Evolutionary conservation across 139 green algal genomes (phyloP).

Genomic region (Coelastrella sp.): DNA sequence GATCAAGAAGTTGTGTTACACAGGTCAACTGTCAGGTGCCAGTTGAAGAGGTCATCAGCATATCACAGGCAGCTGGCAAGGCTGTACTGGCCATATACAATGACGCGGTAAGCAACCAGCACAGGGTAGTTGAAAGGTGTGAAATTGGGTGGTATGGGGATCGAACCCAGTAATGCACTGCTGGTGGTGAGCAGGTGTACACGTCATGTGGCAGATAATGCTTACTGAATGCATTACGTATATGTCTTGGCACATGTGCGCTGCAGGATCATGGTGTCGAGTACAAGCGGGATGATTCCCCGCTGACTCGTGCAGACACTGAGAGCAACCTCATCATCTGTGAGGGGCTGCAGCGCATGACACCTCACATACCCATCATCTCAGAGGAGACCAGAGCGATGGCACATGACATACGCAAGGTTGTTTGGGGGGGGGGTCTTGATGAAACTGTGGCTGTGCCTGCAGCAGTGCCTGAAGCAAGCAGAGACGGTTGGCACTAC

Average conservation of each 20-base stretch:
- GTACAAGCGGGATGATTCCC: constrained; percentile 81
- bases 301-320: constrained; percentile 82
- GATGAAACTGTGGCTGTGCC: no score
- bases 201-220: no score
- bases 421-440: constrained; percentile 39
- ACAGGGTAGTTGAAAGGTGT: no score
- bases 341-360: constrained; percentile 59
- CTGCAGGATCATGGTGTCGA: constrained; percentile 73
- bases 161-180: no score
- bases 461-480: neutral
- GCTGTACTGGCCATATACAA: constrained; percentile 87
- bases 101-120: constrained; percentile 56
- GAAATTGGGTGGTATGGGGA: no score
- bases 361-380: constrained; percentile 89
- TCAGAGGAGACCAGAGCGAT: constrained; percentile 85
- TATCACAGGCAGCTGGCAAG: constrained; percentile 73
- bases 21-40: constrained; percentile 43
- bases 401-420: constrained; percentile 74
- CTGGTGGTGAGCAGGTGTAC: neutral
- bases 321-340: constrained; percentile 86
- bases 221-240: no score
- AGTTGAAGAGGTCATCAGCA: constrained; percentile 66
- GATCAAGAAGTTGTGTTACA: neutral
- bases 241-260: neutral
- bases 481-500: no score